These are phyloP conservation scores for Besnoitia besnoiti DNA, from an alignment of 169 alveolate genomes.

Conservation along the genomic window DNA sequence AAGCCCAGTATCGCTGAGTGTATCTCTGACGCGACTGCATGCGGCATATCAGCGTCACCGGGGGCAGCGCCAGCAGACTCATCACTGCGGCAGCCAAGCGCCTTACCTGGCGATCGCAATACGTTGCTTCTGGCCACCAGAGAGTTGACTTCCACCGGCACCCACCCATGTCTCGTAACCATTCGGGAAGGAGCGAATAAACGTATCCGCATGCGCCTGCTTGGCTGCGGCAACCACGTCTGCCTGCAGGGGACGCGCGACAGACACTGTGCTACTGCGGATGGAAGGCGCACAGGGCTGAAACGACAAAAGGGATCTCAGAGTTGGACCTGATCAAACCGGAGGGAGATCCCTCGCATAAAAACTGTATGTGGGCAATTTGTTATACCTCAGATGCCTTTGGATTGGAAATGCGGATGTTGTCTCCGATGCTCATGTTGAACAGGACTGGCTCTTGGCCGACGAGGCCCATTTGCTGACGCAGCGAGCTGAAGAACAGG, in stretches of 20 bases:
- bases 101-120: slow-evolving; percentile 78
- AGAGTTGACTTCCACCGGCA: slow-evolving; percentile 73
- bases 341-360: too few relatives aligned
- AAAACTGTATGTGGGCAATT: too few relatives aligned
- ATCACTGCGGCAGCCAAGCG: too few relatives aligned
- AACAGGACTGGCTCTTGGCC: slow-evolving; percentile 74
- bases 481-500: slow-evolving; percentile 69
- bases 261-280: too few relatives aligned
- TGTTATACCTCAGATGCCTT: slow-evolving; percentile 58
- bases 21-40: too few relatives aligned
- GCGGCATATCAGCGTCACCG: too few relatives aligned
- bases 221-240: slow-evolving; percentile 80
- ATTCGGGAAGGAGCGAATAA: slow-evolving; percentile 78
- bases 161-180: slow-evolving; percentile 82
- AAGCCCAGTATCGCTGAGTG: too few relatives aligned
- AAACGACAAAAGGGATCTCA: too few relatives aligned
- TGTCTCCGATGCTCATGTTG: slow-evolving; percentile 78
- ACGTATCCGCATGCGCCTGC: slow-evolving; percentile 82
- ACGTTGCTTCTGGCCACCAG: slow-evolving; percentile 82
- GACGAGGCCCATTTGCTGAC: slow-evolving; percentile 84
- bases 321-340: too few relatives aligned
- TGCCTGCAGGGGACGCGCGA: too few relatives aligned
- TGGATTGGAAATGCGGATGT: slow-evolving; percentile 80
- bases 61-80: too few relatives aligned
- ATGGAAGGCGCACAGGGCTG: too few relatives aligned